phyloP scores from a whole-genome alignment of 441 rosid species.

The Adansonia madagascariensis region DNA sequence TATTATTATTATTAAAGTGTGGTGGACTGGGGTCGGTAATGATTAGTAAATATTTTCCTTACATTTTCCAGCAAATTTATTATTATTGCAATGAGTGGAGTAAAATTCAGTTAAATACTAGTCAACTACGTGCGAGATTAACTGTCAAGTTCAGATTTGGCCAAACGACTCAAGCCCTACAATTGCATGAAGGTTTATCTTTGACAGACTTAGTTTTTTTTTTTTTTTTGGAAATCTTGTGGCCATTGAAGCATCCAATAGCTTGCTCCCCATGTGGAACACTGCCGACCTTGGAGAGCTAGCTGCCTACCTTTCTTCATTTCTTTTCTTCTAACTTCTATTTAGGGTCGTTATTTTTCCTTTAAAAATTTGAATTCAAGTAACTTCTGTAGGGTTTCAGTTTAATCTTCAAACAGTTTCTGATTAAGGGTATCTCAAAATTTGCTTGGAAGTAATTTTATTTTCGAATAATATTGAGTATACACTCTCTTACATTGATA shows the following conservation, averaged over 20 bases:
- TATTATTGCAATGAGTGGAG: background rate
- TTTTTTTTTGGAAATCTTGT: background rate
- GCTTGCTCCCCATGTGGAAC: background rate
- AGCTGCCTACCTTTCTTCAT: background rate
- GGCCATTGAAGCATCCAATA: background rate
- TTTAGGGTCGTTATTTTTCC: background rate
- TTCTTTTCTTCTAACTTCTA: background rate
- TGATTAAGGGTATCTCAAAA: too few relatives aligned
- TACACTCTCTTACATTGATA: background rate
- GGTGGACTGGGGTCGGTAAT: background rate
- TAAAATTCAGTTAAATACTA: background rate
- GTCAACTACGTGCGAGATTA: background rate
- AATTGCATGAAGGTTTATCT: slow-evolving; percentile 4
- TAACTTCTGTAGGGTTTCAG: background rate
- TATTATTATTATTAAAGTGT: background rate
- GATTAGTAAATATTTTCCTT: background rate
- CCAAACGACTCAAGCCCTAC: background rate
- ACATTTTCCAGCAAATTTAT: background rate
- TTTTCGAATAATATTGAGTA: too few relatives aligned
- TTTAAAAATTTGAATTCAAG: background rate
- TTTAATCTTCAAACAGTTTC: too few relatives aligned
- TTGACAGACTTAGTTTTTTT: too few relatives aligned
- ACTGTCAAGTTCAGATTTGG: background rate
- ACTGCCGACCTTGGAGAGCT: background rate
- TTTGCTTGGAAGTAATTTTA: background rate